These are phyloP conservation scores for Aaosphaeria arxii DNA, from an alignment of 2,329 filamentous ascomycete species.

Conservation along the genomic window DNA sequence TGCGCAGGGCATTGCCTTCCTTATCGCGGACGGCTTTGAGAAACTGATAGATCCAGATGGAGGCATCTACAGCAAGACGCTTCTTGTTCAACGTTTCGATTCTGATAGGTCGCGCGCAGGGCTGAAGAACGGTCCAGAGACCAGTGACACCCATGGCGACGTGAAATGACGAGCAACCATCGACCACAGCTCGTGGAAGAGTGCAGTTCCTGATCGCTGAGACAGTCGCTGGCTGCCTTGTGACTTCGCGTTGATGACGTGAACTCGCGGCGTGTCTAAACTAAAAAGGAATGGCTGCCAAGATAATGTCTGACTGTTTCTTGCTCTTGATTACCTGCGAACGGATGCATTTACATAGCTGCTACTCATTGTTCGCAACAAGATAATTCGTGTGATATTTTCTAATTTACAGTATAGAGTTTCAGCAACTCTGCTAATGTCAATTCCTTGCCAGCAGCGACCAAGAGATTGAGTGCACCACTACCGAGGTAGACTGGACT, in stretches of 20 bases:
- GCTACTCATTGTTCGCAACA: no score
- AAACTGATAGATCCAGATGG: conserved; percentile 99
- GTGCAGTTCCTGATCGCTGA: no score
- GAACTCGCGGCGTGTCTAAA: conserved; percentile 2
- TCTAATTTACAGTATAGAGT: conserved; percentile 12
- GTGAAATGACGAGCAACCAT: not conserved
- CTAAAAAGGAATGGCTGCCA: conserved; percentile 1
- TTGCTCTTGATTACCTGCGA: no score
- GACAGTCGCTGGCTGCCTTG: conserved; percentile 6
- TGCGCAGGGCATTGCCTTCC: conserved; percentile 92
- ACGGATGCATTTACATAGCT: no score
- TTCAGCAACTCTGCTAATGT: conserved; percentile 19
- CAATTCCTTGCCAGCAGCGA: conserved; percentile 21
- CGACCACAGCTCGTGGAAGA: no score
- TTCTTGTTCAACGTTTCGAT: conserved; percentile 95
- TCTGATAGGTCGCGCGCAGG: conserved; percentile 92
- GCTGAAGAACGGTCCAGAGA: conserved; percentile 94
- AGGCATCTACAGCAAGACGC: conserved; percentile 93
- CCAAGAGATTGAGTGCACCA: conserved; percentile 28
- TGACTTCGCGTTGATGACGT: conserved; percentile 11
- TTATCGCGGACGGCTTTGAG: conserved; percentile 98
- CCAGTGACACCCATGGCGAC: conserved; percentile 88
- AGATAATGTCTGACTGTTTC: not conserved
- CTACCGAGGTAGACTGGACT: conserved; percentile 32
- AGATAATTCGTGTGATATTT: no score